phyloP scores from a whole-genome alignment of 306 rosid species.

The Pterocarpus santalinus region DNA sequence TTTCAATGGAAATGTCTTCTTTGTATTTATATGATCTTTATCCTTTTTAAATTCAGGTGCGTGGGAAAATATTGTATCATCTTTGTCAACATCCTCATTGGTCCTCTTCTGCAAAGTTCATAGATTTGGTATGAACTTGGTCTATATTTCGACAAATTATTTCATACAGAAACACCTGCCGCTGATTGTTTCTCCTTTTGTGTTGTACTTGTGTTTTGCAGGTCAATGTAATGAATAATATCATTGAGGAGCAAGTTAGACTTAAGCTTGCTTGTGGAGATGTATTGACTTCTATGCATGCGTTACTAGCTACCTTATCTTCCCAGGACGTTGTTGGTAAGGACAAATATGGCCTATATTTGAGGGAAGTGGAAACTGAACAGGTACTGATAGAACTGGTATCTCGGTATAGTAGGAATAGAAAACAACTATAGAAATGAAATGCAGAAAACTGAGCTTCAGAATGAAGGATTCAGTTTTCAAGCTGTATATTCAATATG shows the following conservation, averaged over 20 bases:
- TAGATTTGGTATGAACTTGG: constrained; percentile 68
- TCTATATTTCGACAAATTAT: constrained; percentile 17
- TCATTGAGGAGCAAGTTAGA: constrained; percentile 62
- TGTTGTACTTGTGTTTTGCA: constrained; percentile 56
- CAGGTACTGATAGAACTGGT: no score
- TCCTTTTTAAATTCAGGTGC: constrained; percentile 63
- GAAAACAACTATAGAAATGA: no score
- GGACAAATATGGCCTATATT: constrained; percentile 52
- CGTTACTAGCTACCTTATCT: constrained; percentile 66
- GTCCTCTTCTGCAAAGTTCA: constrained; percentile 69
- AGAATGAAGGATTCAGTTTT: no score
- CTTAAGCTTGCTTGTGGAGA: constrained; percentile 68
- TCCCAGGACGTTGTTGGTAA: constrained; percentile 56
- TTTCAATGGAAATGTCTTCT: constrained; percentile 19
- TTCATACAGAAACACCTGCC: constrained; percentile 2
- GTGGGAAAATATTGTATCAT: constrained; percentile 65
- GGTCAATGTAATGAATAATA: constrained; percentile 64
- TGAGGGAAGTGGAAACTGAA: constrained; percentile 56
- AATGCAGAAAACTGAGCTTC: no score
- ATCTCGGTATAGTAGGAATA: no score
- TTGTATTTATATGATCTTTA: constrained; percentile 22
- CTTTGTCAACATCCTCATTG: constrained; percentile 80
- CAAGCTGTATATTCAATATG: no score
- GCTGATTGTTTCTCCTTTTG: constrained; percentile 8
- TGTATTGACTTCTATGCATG: constrained; percentile 59